Evolutionary conservation across 1,284 basidiomycete genomes (phyloP).

Genomic region (Trametes polyzona): DNA sequence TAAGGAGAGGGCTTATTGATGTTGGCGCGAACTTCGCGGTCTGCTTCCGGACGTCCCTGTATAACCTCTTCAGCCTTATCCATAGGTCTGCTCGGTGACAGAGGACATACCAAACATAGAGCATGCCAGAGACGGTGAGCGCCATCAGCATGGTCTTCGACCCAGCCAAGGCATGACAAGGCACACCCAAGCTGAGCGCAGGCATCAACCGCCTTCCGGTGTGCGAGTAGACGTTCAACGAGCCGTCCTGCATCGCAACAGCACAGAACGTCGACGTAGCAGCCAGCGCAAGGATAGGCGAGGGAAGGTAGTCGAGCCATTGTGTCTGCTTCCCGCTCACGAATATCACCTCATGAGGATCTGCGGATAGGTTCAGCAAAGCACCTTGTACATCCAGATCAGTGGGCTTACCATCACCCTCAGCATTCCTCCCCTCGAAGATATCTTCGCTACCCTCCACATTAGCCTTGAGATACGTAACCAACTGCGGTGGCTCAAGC

Average conservation of each 20-base stretch:
- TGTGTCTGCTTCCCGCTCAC: conserved; percentile 67
- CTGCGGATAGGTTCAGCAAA: conserved; percentile 36
- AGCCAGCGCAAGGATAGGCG: conserved; percentile 67
- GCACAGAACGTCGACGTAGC: conserved; percentile 75
- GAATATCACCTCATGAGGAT: conserved; percentile 70
- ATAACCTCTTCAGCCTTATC: background rate
- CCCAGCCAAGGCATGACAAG: conserved; percentile 70
- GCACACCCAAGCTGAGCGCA: conserved; percentile 72
- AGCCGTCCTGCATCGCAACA: conserved; percentile 77
- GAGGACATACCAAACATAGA: conserved; percentile 74
- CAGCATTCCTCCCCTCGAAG: conserved; percentile 82
- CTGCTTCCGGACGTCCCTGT: conserved; percentile 75
- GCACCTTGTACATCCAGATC: background rate
- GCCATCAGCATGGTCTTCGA: conserved; percentile 68
- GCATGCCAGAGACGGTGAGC: conserved; percentile 70
- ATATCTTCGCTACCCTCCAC: conserved; percentile 71
- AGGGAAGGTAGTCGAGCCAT: conserved; percentile 89
- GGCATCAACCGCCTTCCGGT: conserved; percentile 80
- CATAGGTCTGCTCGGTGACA: background rate
- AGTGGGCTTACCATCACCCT: conserved; percentile 54
- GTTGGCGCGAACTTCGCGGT: conserved; percentile 66
- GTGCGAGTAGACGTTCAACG: conserved; percentile 77
- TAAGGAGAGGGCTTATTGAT: conserved; percentile 64
- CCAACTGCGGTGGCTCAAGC: conserved; percentile 53
- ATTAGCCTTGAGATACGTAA: conserved; percentile 60